phyloP scores from a whole-genome alignment of 176 grass and related monocot genomes.

The Carex kokanica region DNA sequence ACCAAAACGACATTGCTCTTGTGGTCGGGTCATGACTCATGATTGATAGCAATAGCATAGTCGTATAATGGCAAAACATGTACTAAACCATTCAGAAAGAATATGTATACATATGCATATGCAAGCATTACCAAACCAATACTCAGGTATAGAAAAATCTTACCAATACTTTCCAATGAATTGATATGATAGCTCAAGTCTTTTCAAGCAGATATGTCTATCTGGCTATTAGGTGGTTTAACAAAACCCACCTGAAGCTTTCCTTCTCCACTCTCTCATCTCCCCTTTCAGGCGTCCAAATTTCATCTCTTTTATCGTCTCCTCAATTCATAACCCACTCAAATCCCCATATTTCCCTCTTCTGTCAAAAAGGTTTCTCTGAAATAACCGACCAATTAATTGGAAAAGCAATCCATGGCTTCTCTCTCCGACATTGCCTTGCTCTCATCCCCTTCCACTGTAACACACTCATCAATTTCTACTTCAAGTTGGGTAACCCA shows the following conservation, averaged over 20 bases:
- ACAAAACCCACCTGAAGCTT: neutral
- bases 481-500: slow-evolving; percentile 29
- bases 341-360: slow-evolving; percentile 46
- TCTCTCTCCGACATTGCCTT: slow-evolving; percentile 37
- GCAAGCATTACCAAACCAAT: neutral
- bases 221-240: slow-evolving; percentile 16
- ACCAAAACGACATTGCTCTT: neutral
- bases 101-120: neutral
- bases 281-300: neutral
- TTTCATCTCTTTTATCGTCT: slow-evolving; percentile 26
- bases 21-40: neutral
- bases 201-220: neutral
- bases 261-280: neutral
- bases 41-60: neutral
- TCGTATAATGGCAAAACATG: neutral
- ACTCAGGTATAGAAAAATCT: neutral
- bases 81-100: neutral
- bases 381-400: slow-evolving; percentile 29
- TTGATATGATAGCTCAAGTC: neutral
- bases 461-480: slow-evolving; percentile 69
- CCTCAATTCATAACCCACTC: slow-evolving; percentile 25
- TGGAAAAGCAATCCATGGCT: slow-evolving; percentile 43
- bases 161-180: neutral
- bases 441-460: slow-evolving; percentile 49
- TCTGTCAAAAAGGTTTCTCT: slow-evolving; percentile 45